Evolutionary conservation across 2,329 filamentous ascomycete species (phyloP).

Genomic region (Pseudogymnoascus sp.): DNA sequence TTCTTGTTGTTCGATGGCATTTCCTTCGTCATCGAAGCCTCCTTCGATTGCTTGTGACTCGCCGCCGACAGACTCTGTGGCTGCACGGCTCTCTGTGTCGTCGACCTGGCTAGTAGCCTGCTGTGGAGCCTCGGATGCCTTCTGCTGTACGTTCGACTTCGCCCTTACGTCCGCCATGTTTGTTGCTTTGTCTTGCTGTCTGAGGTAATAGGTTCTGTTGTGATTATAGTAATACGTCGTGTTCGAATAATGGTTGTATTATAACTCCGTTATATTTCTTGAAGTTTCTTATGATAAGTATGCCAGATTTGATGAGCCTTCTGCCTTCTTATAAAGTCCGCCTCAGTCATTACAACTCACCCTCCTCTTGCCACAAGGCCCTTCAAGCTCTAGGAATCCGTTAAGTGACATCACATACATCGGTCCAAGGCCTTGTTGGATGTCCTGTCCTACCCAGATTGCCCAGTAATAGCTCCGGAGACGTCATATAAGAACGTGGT

Average conservation of each 20-base stretch:
- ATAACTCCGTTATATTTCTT: background rate
- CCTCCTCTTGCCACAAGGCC: background rate
- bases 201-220: background rate
- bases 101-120: conserved; percentile 13
- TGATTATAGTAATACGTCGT: background rate
- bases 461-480: background rate
- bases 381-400: background rate
- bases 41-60: conserved; percentile 13
- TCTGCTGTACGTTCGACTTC: conserved; percentile 8
- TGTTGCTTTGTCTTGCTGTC: background rate
- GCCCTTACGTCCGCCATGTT: background rate
- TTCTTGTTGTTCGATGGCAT: conserved; percentile 33
- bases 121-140: conserved; percentile 15
- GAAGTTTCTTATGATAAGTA: background rate
- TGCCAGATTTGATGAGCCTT: background rate
- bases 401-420: background rate
- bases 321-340: background rate
- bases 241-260: background rate
- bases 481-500: background rate
- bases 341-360: background rate
- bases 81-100: conserved; percentile 19
- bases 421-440: background rate
- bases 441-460: background rate
- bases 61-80: conserved; percentile 20
- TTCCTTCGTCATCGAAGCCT: conserved; percentile 40